Conservation (phyloP, 1,284 basidiomycete genomes). For the Ceratobasidium papillatum region DNA sequence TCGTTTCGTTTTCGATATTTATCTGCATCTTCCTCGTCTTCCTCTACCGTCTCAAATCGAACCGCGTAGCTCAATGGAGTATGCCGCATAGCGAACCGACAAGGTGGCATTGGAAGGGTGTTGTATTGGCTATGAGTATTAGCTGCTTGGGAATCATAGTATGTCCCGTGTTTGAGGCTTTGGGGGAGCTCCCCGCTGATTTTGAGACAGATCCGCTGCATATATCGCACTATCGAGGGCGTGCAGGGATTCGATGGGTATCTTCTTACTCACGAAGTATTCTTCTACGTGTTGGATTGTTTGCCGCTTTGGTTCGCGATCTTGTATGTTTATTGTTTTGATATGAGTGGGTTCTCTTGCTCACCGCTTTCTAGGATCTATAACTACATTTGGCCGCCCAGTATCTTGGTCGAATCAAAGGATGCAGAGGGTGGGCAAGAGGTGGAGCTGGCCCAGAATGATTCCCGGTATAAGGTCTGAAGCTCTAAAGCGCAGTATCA, state of each 20-base stretch:
- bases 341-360: not conserved
- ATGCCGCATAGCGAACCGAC: not conserved
- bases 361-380: not conserved
- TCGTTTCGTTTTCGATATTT: slow-evolving; percentile 3
- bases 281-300: slow-evolving; percentile 40
- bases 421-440: not conserved
- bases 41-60: slow-evolving; percentile 18
- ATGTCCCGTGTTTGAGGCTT: not conserved
- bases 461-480: not conserved
- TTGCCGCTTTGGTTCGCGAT: slow-evolving; percentile 31
- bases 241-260: slow-evolving; percentile 31
- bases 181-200: not conserved
- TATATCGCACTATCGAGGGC: slow-evolving; percentile 31
- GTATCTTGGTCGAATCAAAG: slow-evolving; percentile 1
- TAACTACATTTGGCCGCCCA: slow-evolving; percentile 11
- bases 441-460: not conserved
- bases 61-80: not conserved
- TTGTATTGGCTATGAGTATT: slow-evolving; percentile 1
- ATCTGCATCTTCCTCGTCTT: not conserved
- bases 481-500: not conserved
- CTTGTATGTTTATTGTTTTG: slow-evolving; percentile 44
- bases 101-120: not conserved
- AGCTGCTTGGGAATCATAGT: slow-evolving; percentile 24
- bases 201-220: slow-evolving; percentile 27
- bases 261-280: slow-evolving; percentile 34